A percentile compares a stretch with the other conserved stretches of the same genome.
Evolutionary conservation across 257 asterid species (phyloP).

Genomic region (Salvia splendens): DNA sequence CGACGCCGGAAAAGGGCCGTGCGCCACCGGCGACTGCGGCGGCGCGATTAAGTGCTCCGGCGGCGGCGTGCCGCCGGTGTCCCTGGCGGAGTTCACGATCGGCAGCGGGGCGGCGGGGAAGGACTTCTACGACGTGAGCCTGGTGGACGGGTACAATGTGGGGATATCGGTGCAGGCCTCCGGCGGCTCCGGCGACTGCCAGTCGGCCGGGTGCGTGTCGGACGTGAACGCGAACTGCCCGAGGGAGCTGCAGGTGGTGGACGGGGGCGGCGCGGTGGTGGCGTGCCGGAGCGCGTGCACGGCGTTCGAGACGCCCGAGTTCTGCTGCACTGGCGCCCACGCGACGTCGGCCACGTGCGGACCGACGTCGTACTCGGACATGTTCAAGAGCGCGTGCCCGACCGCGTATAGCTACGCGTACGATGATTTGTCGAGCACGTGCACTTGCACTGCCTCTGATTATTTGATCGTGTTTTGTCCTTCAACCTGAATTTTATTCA

Average conservation of each 20-base stretch:
- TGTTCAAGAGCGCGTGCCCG: constrained; percentile 74
- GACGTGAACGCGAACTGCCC: constrained; percentile 62
- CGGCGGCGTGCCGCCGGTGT: constrained; percentile 64
- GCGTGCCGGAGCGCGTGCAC: constrained; percentile 88
- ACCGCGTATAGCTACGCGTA: constrained; percentile 76
- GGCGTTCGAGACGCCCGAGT: constrained; percentile 54
- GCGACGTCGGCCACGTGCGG: constrained; percentile 52
- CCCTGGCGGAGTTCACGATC: constrained; percentile 65
- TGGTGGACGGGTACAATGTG: constrained; percentile 83
- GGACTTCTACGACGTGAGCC: constrained; percentile 83
- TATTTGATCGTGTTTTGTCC: constrained; percentile 76
- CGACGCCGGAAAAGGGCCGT: constrained; percentile 49
- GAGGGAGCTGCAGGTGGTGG: constrained; percentile 50
- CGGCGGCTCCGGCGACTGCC: constrained; percentile 68
- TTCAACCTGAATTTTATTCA: constrained; percentile 14
- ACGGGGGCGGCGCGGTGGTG: constrained; percentile 47
- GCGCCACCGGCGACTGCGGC: constrained; percentile 75
- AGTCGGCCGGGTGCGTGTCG: constrained; percentile 63
- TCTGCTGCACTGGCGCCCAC: constrained; percentile 70
- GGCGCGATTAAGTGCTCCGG: constrained; percentile 47
- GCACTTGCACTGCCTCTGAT: constrained; percentile 61
- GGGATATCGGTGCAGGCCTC: constrained; percentile 56
- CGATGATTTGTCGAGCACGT: constrained; percentile 68
- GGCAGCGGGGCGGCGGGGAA: constrained; percentile 30
- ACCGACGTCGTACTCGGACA: constrained; percentile 56